A percentile compares a stretch with the other conserved stretches of the same genome.
These are phyloP conservation scores for Neonectria sp. DNA, from an alignment of 2,329 filamentous ascomycete species.

Conservation along the genomic window DNA sequence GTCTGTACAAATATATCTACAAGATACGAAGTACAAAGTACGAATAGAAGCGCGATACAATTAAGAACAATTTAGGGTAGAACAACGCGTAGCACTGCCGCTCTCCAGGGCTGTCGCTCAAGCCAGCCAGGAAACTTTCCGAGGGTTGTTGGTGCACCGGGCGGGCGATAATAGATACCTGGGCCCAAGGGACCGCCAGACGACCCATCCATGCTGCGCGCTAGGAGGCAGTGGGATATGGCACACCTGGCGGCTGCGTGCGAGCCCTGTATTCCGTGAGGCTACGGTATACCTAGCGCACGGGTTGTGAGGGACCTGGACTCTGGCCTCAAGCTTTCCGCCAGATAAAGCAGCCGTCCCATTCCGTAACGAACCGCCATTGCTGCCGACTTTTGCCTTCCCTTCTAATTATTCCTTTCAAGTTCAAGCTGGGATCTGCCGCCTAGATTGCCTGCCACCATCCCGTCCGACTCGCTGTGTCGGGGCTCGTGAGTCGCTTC, in stretches of 20 bases:
- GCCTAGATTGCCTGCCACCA: conserved; percentile 6
- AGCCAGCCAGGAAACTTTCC: neutral
- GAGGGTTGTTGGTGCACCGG: neutral
- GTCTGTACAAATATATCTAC: neutral
- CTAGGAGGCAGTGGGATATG: conserved; percentile 21
- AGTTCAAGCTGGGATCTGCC: conserved; percentile 2
- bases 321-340: conserved; percentile 27
- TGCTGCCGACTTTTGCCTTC: conserved; percentile 9
- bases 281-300: conserved; percentile 5
- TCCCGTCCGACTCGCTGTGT: conserved; percentile 1
- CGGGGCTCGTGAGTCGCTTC: conserved; percentile 27
- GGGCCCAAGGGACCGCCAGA: conserved; percentile 7
- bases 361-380: conserved; percentile 21
- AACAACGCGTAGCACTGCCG: neutral
- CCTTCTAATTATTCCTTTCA: neutral
- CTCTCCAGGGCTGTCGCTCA: neutral
- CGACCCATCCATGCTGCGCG: conserved; percentile 5
- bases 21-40: neutral
- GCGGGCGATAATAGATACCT: neutral
- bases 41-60: neutral
- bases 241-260: conserved; percentile 19
- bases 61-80: neutral
- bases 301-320: neutral
- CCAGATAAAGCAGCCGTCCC: conserved; percentile 27
- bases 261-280: conserved; percentile 15